phyloP scores from a whole-genome alignment of 768 basidiomycete species.

The Suillus discolor region DNA sequence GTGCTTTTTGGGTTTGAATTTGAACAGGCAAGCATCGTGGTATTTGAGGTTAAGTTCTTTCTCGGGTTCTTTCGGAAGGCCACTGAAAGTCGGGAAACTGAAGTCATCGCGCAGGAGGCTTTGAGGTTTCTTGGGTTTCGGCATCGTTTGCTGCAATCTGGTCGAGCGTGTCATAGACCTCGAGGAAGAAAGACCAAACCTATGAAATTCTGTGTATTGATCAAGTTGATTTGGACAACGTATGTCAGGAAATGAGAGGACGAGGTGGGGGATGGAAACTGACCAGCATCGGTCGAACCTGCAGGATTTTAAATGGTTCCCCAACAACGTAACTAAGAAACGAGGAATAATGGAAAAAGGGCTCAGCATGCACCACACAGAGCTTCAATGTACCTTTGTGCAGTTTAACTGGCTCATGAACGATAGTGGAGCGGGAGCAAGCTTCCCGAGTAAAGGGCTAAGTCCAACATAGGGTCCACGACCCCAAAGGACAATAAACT shows the following conservation, averaged over 20 bases:
- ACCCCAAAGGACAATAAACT: too few species aligned
- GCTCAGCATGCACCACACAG: not conserved
- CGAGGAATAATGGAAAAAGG: not conserved
- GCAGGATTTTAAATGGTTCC: not conserved
- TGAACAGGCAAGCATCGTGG: not conserved
- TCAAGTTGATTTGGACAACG: not conserved
- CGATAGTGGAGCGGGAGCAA: too few species aligned
- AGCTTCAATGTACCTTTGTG: not conserved
- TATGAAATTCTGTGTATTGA: not conserved
- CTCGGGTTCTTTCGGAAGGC: conserved; percentile 25
- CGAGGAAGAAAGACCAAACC: not conserved
- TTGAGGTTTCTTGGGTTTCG: not conserved
- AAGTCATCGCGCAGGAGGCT: conserved; percentile 14
- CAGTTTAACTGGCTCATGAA: not conserved
- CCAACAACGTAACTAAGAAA: not conserved
- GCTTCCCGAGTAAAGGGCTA: too few species aligned
- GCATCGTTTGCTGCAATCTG: not conserved
- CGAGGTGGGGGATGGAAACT: not conserved
- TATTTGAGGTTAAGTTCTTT: conserved; percentile 17
- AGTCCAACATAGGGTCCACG: too few species aligned
- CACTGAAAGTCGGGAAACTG: conserved; percentile 27
- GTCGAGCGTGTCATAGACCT: not conserved
- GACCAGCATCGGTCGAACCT: not conserved
- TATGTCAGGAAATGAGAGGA: not conserved
- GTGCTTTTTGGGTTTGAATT: conserved; percentile 21